phyloP scores from a whole-genome alignment of 2,329 filamentous ascomycete species.

The Epichloe brachyelytri region DNA sequence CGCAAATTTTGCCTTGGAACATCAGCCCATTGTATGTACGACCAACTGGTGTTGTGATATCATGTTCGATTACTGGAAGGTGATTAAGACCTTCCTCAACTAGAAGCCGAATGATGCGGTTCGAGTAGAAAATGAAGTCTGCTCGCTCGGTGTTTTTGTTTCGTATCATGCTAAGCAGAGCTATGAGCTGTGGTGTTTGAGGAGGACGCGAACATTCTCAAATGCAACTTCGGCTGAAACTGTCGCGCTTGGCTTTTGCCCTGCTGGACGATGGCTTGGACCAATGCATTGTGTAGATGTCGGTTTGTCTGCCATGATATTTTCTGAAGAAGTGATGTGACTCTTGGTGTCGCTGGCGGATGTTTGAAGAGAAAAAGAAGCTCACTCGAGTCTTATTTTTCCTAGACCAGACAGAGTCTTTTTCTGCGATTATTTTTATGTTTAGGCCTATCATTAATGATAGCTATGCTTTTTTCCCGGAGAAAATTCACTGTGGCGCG shows the following conservation, averaged over 20 bases:
- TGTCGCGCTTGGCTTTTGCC: conserved; percentile 74
- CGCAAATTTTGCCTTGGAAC: conserved; percentile 97
- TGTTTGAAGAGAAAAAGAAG: background rate
- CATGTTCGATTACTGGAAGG: conserved; percentile 77
- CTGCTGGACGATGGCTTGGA: conserved; percentile 62
- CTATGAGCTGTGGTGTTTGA: conserved; percentile 94
- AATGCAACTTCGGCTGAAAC: conserved; percentile 72
- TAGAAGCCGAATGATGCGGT: conserved; percentile 89
- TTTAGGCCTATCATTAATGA: too few species aligned
- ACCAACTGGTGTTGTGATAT: conserved; percentile 83
- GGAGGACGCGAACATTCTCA: conserved; percentile 80
- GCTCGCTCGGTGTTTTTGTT: conserved; percentile 80
- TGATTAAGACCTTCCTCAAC: conserved; percentile 98
- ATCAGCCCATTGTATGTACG: conserved; percentile 79
- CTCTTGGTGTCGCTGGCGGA: background rate
- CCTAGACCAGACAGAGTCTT: too few species aligned
- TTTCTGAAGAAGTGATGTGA: background rate
- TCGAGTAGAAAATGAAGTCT: conserved; percentile 99
- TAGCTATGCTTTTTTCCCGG: too few species aligned
- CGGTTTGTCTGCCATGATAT: conserved; percentile 5
- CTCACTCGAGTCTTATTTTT: too few species aligned
- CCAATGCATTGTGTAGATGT: conserved; percentile 53
- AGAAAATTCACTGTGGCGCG: too few species aligned
- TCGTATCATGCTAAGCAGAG: conserved; percentile 84
- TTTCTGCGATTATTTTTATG: too few species aligned